Base-by-base conservation (phyloP, 176 grass and related monocot species). In the Bromus sterilis region DNA sequence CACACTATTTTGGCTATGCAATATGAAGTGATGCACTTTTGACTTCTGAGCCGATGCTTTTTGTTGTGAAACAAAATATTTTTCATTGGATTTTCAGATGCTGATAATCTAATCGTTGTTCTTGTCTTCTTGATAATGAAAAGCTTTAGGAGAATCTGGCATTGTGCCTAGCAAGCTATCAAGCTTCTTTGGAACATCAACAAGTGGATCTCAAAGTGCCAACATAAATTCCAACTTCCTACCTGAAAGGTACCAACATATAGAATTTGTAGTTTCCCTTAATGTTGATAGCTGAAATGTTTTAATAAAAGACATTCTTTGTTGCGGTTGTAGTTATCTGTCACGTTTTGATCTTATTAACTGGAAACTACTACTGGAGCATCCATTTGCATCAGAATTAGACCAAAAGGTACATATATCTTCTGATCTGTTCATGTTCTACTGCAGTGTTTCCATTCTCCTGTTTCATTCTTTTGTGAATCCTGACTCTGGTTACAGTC, bases 401-500 rank as follows among this genome's bases (percentile, higher is more conserved):
- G 88, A 98, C 76, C 83, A 78, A 78, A 91, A 98, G 95, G 95
- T 98, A 95, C 74, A 67, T 59, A 82, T 63, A 76, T 82, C 77
- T 89, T 86, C 67, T 66, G 34, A 76, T 73, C 49, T 46, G 75
- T n/a, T 43, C 78, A 49, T 84, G 87, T 82, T 36, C 7, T 76
- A 9, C 61, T 86, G 66, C 35, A 56, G 66, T 30, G n/a, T 57
- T 78, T 74, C 26, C 43, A 75, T 72, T 34, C 49, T 81, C 76
- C 26, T 35, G 26, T 80, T 80, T 12, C 24, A 57, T 77, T 67
- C 12, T 87, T 81, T 80, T 82, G 78, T 83, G 71, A 91, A 86
- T 71, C 86, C 92, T 95, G 92, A 98, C 95, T 91, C 82, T 98
- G 86, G 89, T 95, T 89, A 98, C 95, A 95, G 95, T 98, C 92